These are phyloP conservation scores for Plasmodium gonderi DNA, from an alignment of 169 alveolate genomes.

Conservation along the genomic window DNA sequence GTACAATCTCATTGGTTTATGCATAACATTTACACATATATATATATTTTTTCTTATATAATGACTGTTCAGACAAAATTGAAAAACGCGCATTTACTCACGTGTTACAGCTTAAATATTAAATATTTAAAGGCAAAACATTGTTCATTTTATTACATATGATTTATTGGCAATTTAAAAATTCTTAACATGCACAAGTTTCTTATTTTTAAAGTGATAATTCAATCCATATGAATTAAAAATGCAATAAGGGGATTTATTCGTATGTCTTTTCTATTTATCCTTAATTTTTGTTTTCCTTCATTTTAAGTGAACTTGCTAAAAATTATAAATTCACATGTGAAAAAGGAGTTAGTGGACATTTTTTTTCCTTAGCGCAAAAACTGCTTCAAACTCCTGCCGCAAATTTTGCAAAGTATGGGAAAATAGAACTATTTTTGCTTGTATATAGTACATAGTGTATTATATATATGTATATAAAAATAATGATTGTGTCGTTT, in stretches of 20 bases:
- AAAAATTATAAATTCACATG: not conserved
- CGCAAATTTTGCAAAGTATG: not conserved
- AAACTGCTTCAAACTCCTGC: not conserved
- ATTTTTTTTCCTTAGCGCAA: not conserved
- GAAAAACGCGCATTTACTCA: not conserved
- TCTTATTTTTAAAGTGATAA: not conserved
- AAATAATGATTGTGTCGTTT: not conserved
- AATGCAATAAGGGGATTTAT: not conserved
- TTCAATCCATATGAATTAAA: not conserved
- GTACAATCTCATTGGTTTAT: not conserved
- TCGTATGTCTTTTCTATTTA: not conserved
- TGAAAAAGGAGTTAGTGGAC: not conserved
- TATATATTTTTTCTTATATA: not conserved
- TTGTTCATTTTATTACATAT: not conserved
- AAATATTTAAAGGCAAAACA: not conserved
- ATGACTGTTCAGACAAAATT: not conserved
- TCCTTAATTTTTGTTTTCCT: not conserved
- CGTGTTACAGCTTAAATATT: not conserved
- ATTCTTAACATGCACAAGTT: not conserved
- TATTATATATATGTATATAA: not conserved
- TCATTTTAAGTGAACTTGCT: not conserved
- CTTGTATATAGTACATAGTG: too few species aligned
- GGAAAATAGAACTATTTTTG: not conserved
- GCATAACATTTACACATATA: not conserved
- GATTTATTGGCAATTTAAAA: not conserved